Conservation (phyloP, 176 grass and related monocot species). For the Aechmea fasciata region DNA sequence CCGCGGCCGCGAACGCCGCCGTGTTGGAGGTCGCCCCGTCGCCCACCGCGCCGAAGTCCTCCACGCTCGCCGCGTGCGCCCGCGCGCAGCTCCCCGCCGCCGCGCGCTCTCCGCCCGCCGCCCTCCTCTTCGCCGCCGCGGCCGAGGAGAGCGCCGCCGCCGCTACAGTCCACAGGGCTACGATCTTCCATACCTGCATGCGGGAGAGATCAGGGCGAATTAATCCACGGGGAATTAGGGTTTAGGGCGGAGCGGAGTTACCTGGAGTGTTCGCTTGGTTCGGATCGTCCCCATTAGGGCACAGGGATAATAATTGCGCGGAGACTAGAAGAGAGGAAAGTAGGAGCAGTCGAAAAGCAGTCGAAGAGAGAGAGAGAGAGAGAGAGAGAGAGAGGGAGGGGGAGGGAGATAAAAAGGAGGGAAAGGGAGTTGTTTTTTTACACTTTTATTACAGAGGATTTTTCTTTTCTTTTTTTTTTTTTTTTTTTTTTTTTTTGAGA, state of each 20-base stretch:
- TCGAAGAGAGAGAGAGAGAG: neutral
- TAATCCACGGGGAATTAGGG: too few relatives aligned
- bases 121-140: neutral
- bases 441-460: too few relatives aligned
- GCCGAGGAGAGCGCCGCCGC: neutral
- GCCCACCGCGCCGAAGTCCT: constrained; percentile 67
- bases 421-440: neutral
- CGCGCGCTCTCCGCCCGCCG: neutral
- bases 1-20: constrained; percentile 47
- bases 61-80: constrained; percentile 28
- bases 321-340: neutral
- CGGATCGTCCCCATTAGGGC: neutral
- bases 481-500: too few relatives aligned
- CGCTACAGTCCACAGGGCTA: too few relatives aligned
- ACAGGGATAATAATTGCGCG: neutral
- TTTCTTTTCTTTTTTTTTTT: too few relatives aligned
- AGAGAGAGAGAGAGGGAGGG: neutral
- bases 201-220: too few relatives aligned
- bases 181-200: too few relatives aligned
- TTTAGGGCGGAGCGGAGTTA: too few relatives aligned
- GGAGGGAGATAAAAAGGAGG: neutral
- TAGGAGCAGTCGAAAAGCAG: neutral
- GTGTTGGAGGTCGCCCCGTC: constrained; percentile 77
- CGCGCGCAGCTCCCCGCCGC: constrained; percentile 49
- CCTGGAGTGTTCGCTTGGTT: neutral